Evolutionary conservation across 495 filamentous ascomycete genomes (phyloP).

Genomic region (Aspergillus campestris): DNA sequence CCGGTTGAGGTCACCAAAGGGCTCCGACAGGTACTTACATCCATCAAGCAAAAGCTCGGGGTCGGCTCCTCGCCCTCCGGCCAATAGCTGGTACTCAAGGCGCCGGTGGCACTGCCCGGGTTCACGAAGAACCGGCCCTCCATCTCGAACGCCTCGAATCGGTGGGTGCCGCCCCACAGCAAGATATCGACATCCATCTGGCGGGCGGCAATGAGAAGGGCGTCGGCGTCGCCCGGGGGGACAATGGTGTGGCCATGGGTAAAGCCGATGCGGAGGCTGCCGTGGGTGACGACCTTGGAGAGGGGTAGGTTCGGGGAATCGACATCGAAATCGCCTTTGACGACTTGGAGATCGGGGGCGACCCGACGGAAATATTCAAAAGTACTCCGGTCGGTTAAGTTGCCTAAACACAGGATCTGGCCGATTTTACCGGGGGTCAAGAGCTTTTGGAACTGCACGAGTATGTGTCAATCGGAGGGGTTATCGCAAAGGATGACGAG

Average conservation of each 20-base stretch:
- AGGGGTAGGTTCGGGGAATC: slow-evolving; percentile 85
- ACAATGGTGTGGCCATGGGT: slow-evolving; percentile 95
- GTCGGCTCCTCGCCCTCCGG: slow-evolving; percentile 70
- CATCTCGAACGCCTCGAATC: slow-evolving; percentile 96
- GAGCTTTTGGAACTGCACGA: slow-evolving; percentile 86
- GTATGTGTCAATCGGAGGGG: slow-evolving; percentile 7
- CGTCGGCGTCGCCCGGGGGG: slow-evolving; percentile 81
- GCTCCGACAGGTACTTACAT: slow-evolving; percentile 54
- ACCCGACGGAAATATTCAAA: slow-evolving; percentile 91
- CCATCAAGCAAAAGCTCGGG: slow-evolving; percentile 98
- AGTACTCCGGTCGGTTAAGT: slow-evolving; percentile 88
- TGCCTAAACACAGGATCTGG: slow-evolving; percentile 94
- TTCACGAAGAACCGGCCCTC: slow-evolving; percentile 99
- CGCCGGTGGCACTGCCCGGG: slow-evolving; percentile 88
- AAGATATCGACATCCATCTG: slow-evolving; percentile 96
- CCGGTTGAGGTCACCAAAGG: no score
- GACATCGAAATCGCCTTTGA: slow-evolving; percentile 88
- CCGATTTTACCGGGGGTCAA: slow-evolving; percentile 96
- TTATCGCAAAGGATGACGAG: neutral
- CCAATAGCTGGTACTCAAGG: slow-evolving; percentile 65
- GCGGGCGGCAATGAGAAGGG: slow-evolving; percentile 84
- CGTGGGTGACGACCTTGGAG: slow-evolving; percentile 91
- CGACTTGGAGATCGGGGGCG: slow-evolving; percentile 90
- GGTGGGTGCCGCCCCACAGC: slow-evolving; percentile 94
- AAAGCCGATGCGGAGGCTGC: slow-evolving; percentile 87